Conservation (phyloP, 306 rosid genomes). For the Macrotyloma uniflorum region DNA sequence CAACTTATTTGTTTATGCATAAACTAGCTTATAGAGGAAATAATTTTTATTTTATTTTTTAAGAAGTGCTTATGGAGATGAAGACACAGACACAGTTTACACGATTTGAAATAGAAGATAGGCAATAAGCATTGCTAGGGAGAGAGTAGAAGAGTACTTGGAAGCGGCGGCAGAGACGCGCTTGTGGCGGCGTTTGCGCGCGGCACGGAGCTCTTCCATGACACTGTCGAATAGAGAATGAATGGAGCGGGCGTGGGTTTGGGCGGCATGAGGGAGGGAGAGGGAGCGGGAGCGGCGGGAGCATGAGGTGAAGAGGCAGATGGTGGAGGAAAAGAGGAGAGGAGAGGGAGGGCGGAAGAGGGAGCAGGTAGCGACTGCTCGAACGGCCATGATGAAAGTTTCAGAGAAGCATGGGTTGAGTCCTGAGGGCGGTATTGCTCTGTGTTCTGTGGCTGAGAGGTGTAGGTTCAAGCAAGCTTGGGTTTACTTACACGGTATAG, state of each 20-base stretch:
- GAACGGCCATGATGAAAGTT: constrained; percentile 58
- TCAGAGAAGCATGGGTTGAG: constrained; percentile 22
- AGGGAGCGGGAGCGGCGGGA: constrained; percentile 30
- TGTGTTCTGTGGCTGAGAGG: neutral
- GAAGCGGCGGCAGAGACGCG: constrained; percentile 57
- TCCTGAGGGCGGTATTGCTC: neutral
- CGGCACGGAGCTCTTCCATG: constrained; percentile 64
- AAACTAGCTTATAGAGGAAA: too few relatives aligned
- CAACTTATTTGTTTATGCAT: too few relatives aligned
- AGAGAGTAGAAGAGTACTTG: constrained; percentile 45
- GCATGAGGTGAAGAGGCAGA: constrained; percentile 38
- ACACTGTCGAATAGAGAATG: constrained; percentile 65
- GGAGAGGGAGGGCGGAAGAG: constrained; percentile 61
- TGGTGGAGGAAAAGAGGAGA: constrained; percentile 46
- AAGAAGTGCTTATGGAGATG: too few relatives aligned
- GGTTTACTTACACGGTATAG: too few relatives aligned
- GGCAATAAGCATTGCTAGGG: neutral
- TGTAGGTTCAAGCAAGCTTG: neutral
- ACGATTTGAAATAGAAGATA: neutral
- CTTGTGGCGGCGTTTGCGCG: constrained; percentile 52
- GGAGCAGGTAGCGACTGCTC: constrained; percentile 64
- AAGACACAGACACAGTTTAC: neutral
- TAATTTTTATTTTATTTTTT: too few relatives aligned
- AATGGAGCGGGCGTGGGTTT: constrained; percentile 37
- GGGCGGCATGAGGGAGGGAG: neutral